Evolutionary conservation across 1,284 basidiomycete genomes (phyloP).

Genomic region (Papiliotrema fonsecae): DNA sequence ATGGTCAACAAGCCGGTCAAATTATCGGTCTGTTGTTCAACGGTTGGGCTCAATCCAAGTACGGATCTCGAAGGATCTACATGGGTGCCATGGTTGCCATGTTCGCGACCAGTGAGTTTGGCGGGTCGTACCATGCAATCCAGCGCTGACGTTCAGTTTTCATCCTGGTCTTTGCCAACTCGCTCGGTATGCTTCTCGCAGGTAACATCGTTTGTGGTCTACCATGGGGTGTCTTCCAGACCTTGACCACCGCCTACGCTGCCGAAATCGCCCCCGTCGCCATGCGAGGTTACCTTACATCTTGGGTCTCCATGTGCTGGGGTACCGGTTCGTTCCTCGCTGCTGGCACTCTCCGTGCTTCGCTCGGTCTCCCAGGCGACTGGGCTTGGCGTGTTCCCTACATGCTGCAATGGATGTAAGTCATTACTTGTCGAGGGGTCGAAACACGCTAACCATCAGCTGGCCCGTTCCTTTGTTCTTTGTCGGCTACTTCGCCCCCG

Average conservation of each 20-base stretch:
- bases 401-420: conserved; percentile 33
- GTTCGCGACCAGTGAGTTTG: conserved; percentile 36
- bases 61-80: conserved; percentile 30
- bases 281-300: conserved; percentile 40
- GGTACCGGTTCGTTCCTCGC: conserved; percentile 38
- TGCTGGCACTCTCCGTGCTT: conserved; percentile 32
- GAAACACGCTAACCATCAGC: too few species aligned
- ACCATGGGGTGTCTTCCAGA: conserved; percentile 50
- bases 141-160: conserved; percentile 19
- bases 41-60: conserved; percentile 39
- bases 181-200: conserved; percentile 23
- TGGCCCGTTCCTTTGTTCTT: conserved; percentile 37
- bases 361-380: conserved; percentile 10
- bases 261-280: conserved; percentile 39
- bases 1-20: conserved; percentile 35
- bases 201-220: conserved; percentile 27
- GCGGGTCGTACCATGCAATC: too few species aligned
- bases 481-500: conserved; percentile 30
- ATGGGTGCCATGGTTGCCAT: conserved; percentile 24
- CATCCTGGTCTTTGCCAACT: conserved; percentile 32
- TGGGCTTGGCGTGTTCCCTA: conserved; percentile 32
- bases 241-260: conserved; percentile 43
- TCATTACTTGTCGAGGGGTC: too few species aligned
- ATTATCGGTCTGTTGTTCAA: conserved; percentile 42
- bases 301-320: conserved; percentile 40